These are phyloP conservation scores for Macadamia integrifolia DNA, from an alignment of 164 flowering plant species.

Conservation along the genomic window DNA sequence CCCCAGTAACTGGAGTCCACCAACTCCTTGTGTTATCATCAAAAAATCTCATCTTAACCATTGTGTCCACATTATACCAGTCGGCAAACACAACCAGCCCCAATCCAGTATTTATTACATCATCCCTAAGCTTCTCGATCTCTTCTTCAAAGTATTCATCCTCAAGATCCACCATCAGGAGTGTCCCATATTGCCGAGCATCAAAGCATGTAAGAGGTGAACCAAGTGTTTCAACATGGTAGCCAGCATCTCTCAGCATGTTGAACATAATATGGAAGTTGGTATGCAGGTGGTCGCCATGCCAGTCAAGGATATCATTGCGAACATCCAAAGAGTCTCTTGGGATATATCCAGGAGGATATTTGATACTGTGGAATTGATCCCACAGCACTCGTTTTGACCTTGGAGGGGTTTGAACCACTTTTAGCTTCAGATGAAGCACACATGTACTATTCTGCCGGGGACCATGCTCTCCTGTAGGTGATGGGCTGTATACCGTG, in stretches of 20 bases:
- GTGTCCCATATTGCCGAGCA: conserved; percentile 95
- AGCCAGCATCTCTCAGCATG: conserved; percentile 90
- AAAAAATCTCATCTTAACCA: conserved; percentile 98
- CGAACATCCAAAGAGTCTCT: conserved; percentile 99
- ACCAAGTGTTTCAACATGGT: conserved; percentile 89
- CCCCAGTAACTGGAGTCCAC: conserved; percentile 99
- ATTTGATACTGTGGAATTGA: conserved; percentile 94
- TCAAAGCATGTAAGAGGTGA: conserved; percentile 99
- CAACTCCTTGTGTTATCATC: conserved; percentile 98
- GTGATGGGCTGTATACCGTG: conserved; percentile 72
- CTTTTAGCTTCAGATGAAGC: conserved; percentile 74
- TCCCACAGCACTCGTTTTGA: conserved; percentile 85
- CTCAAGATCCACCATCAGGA: conserved; percentile 92
- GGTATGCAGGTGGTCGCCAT: conserved; percentile 97
- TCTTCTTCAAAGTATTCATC: conserved; percentile 92
- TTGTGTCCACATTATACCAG: conserved; percentile 98
- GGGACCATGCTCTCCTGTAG: conserved; percentile 50
- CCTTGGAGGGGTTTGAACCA: conserved; percentile 87
- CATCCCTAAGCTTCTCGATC: conserved; percentile 76
- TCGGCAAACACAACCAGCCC: conserved; percentile 92
- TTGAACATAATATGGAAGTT: conserved; percentile 93
- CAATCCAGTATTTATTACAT: conserved; percentile 69
- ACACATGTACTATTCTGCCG: conserved; percentile 64
- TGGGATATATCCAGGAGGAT: conserved; percentile 98
- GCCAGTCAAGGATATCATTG: conserved; percentile 99